Evolutionary conservation across 768 basidiomycete genomes (phyloP).

Genomic region (Neoboletus magnificus): DNA sequence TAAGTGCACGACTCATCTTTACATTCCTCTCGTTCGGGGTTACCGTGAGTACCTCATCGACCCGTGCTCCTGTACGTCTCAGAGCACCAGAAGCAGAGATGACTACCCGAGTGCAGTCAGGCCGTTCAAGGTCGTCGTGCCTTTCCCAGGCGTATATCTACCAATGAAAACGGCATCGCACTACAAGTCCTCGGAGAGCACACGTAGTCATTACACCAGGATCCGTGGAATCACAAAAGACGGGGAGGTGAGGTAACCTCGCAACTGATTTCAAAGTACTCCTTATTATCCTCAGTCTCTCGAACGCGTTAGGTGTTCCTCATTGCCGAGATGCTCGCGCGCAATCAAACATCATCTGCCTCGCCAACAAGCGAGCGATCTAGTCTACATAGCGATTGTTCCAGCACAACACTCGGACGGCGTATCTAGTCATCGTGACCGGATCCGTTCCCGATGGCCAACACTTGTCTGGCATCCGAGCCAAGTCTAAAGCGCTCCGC

Average conservation of each 20-base stretch:
- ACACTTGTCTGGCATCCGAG: background rate
- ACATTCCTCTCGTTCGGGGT: background rate
- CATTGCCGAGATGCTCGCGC: background rate
- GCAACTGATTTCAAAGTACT: background rate
- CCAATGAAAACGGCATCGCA: background rate
- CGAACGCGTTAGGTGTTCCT: background rate
- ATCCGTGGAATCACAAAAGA: background rate
- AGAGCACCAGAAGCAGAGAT: conserved; percentile 1
- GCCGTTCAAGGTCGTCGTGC: background rate
- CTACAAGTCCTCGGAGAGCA: conserved; percentile 11
- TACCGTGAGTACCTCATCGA: background rate
- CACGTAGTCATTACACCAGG: background rate
- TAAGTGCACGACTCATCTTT: background rate
- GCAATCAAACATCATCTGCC: background rate
- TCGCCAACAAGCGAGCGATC: background rate
- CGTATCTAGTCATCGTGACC: background rate
- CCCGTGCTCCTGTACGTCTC: background rate
- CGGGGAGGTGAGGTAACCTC: background rate
- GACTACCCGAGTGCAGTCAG: background rate
- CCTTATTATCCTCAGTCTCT: background rate
- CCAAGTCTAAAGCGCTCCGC: background rate
- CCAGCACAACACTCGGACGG: background rate
- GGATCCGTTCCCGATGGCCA: background rate
- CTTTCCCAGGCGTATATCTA: background rate
- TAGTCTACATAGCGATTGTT: background rate